Evolutionary conservation across 257 asterid species (phyloP).

Genomic region (Gentiana dahurica): DNA sequence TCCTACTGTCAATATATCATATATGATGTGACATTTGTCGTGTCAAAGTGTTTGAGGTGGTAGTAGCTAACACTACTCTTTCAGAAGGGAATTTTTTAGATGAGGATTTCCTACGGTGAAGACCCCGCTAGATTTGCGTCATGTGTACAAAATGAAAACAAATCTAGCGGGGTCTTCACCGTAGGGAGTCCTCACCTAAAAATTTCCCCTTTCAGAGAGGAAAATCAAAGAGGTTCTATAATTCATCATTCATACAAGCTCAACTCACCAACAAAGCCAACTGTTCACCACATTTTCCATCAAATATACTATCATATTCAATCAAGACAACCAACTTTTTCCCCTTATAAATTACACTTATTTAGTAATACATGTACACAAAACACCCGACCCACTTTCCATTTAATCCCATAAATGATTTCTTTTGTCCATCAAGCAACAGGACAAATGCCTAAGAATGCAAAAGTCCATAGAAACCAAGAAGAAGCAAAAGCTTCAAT

Average conservation of each 20-base stretch:
- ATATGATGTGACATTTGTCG: too few relatives aligned
- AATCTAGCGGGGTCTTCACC: too few relatives aligned
- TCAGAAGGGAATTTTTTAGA: too few relatives aligned
- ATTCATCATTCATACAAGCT: conserved; percentile 18
- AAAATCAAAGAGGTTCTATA: conserved; percentile 24
- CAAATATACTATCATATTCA: conserved; percentile 18
- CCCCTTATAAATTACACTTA: conserved; percentile 13
- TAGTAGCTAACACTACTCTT: too few relatives aligned
- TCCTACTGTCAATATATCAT: too few relatives aligned
- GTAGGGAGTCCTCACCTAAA: neutral
- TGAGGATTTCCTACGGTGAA: too few relatives aligned
- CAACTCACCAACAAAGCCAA: conserved; percentile 14
- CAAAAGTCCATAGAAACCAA: conserved; percentile 25
- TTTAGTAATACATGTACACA: conserved; percentile 44
- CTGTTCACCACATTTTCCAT: conserved; percentile 12
- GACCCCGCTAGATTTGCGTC: too few relatives aligned
- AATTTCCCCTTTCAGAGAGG: conserved; percentile 24
- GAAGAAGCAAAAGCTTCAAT: conserved; percentile 35
- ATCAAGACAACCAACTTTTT: conserved; percentile 23
- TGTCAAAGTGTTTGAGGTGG: too few relatives aligned
- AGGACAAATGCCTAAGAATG: conserved; percentile 30
- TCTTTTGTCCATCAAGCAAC: conserved; percentile 18
- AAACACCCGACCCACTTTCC: conserved; percentile 28
- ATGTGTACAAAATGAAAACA: too few relatives aligned
- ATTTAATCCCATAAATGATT: conserved; percentile 24